Base-by-base conservation (phyloP, 176 grass and related monocot genomes). In the Miscanthus lutarioriparius region DNA sequence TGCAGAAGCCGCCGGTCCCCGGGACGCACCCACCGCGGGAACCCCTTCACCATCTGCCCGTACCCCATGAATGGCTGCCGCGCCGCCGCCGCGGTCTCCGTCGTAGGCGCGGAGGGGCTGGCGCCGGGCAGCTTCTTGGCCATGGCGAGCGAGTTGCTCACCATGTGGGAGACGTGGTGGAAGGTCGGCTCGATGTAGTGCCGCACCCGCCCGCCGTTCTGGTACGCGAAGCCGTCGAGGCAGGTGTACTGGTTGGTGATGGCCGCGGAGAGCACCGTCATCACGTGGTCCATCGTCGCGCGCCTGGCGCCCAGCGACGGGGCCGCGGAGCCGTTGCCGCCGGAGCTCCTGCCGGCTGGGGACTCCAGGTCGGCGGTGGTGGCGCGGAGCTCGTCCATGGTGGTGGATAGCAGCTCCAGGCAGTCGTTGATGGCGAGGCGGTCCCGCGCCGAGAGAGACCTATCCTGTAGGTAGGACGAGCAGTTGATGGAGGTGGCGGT, bases 81-180 rank as follows among this genome's bases (percentile, higher is more conserved):
- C 76, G 9, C 4, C 25, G 23, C 10, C 54, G 14, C 38, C 22
- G 7, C 25, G 4, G 39, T 7, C 17, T 3, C n/a, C 8, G 32
- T 7, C 28, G 64, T 3, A 8, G 51, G 8, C 36, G 76, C 41
- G 37, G 13, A 0, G 64, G 65, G 7, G 45, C 7, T 22, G 28
- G 61, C 59, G n/a, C 85, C 76, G 30, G 82, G 88, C 12, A 97
- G 80, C 69, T 92, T 97, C 64, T 81, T 94, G 7, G 85, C 84
- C 92, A 97, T 91, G 83, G 95, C 92, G 37, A 97, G 91, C 49
- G 92, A 91, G 92, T 97, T 94, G 88, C 92, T 94, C 23, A 94
- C 90, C 83, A 97, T 87, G 53, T 6, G 67, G 5, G 92, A 83
- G 0, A 92, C 89, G 70, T 91, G 90, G 37, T 72, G 43, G 70